Percentiles rank a stretch among this genome's conserved stretches.
These are phyloP conservation scores for Aspergillus pseudoviridinutans DNA, from an alignment of 2,329 filamentous ascomycete species.

Conservation along the genomic window DNA sequence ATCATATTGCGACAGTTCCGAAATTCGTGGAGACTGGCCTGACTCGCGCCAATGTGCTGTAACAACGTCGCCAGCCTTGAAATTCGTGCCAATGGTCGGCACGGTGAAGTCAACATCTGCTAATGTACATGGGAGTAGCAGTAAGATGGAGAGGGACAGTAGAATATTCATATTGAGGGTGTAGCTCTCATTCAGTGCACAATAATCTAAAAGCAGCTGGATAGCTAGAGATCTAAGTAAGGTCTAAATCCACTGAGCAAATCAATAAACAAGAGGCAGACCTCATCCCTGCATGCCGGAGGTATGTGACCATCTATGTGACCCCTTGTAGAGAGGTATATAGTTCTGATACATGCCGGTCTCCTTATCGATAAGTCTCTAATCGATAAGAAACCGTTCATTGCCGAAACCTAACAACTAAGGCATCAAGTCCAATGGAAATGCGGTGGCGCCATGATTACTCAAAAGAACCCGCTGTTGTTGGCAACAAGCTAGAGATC, in stretches of 20 bases:
- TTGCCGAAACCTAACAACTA: neutral
- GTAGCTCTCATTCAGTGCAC: neutral
- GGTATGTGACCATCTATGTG: constrained; percentile 2
- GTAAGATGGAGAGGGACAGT: constrained; percentile 28
- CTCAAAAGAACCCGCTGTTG: neutral
- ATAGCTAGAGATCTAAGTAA: neutral
- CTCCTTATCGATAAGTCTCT: neutral
- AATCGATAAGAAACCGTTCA: neutral
- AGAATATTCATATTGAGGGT: constrained; percentile 26
- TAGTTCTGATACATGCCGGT: neutral
- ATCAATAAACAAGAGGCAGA: neutral
- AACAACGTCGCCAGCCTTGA: constrained; percentile 50
- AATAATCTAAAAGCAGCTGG: neutral
- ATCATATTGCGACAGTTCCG: constrained; percentile 52
- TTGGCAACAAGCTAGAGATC: neutral
- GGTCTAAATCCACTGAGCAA: neutral
- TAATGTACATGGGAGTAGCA: constrained; percentile 40
- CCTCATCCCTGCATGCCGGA: constrained; percentile 4
- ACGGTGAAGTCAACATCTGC: constrained; percentile 54
- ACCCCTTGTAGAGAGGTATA: neutral
- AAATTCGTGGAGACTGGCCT: constrained; percentile 46
- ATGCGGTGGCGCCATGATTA: neutral
- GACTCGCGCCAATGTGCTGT: constrained; percentile 56
- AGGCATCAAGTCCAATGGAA: neutral
- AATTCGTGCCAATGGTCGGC: constrained; percentile 49